phyloP scores from a whole-genome alignment of 441 rosid genomes.

The Syzygium syzygioides region DNA sequence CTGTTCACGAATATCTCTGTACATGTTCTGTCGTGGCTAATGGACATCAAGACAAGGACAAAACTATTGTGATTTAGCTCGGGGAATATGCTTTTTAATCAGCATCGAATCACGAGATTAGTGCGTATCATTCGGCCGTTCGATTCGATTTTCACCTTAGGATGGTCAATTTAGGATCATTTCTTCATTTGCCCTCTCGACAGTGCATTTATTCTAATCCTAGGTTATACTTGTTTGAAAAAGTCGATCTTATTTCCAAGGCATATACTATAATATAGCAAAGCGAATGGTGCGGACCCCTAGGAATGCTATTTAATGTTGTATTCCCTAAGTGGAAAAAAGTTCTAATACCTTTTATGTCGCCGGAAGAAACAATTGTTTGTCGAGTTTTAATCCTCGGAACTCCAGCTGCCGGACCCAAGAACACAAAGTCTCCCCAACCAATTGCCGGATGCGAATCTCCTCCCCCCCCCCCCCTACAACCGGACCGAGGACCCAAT shows the following conservation, averaged over 20 bases:
- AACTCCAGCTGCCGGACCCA: not conserved
- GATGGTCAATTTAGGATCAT: not conserved
- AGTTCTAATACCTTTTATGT: too few relatives aligned
- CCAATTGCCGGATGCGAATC: too few relatives aligned
- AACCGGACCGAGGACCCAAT: too few relatives aligned
- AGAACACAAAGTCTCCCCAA: too few relatives aligned
- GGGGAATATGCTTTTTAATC: not conserved
- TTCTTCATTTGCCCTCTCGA: not conserved
- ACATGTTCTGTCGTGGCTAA: not conserved
- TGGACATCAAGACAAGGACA: not conserved
- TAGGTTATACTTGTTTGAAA: not conserved
- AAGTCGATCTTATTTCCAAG: not conserved
- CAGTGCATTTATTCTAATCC: not conserved
- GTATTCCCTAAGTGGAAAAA: not conserved
- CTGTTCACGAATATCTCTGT: not conserved
- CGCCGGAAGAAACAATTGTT: not conserved
- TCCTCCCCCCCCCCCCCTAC: too few relatives aligned
- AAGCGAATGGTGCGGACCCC: not conserved
- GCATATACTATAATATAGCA: not conserved
- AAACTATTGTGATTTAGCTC: not conserved
- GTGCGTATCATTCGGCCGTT: not conserved
- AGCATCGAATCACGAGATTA: not conserved
- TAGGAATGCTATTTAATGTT: too few relatives aligned
- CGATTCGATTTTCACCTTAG: not conserved
- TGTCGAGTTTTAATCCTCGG: not conserved